A percentile compares a stretch with the other conserved stretches of the same genome.
Conservation (phyloP, 2,329 filamentous ascomycete species). For the Tolypocladium tropicale region DNA sequence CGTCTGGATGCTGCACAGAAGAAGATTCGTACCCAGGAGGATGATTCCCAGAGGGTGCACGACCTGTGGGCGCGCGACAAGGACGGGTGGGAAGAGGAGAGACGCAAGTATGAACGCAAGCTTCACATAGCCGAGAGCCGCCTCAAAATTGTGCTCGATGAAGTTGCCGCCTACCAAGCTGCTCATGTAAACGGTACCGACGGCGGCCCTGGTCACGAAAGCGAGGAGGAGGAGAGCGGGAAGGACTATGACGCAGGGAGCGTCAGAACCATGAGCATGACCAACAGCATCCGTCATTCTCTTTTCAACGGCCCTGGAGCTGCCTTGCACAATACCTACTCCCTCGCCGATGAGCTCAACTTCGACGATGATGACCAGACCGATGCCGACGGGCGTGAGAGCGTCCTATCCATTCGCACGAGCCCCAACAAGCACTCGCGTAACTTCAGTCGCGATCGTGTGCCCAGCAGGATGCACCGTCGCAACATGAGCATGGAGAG, state of each 20-base stretch:
- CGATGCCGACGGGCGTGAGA: slow-evolving; percentile 60
- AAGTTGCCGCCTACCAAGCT: slow-evolving; percentile 64
- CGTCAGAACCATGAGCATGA: slow-evolving; percentile 59
- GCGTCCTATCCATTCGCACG: slow-evolving; percentile 39
- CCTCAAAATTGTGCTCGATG: slow-evolving; percentile 73
- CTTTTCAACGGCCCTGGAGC: slow-evolving; percentile 41
- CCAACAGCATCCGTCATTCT: slow-evolving; percentile 66
- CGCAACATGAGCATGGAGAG: slow-evolving; percentile 51
- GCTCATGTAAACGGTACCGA: slow-evolving; percentile 32
- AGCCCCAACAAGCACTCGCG: slow-evolving; percentile 37
- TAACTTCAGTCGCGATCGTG: slow-evolving; percentile 48
- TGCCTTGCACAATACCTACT: slow-evolving; percentile 48
- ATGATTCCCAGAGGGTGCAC: slow-evolving; percentile 70
- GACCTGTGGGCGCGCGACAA: slow-evolving; percentile 77
- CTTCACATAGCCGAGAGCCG: slow-evolving; percentile 85
- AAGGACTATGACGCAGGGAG: slow-evolving; percentile 65
- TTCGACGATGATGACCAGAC: slow-evolving; percentile 67
- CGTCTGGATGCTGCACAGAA: slow-evolving; percentile 72
- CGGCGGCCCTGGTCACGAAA: slow-evolving; percentile 32
- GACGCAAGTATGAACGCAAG: slow-evolving; percentile 70
- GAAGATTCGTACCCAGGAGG: slow-evolving; percentile 68
- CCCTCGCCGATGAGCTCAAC: slow-evolving; percentile 82
- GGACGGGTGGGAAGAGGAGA: slow-evolving; percentile 75
- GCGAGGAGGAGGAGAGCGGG: slow-evolving; percentile 49
- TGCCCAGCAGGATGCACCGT: slow-evolving; percentile 35